These are phyloP conservation scores for Lojkania enalia DNA, from an alignment of 2,329 filamentous ascomycete species.

Conservation along the genomic window DNA sequence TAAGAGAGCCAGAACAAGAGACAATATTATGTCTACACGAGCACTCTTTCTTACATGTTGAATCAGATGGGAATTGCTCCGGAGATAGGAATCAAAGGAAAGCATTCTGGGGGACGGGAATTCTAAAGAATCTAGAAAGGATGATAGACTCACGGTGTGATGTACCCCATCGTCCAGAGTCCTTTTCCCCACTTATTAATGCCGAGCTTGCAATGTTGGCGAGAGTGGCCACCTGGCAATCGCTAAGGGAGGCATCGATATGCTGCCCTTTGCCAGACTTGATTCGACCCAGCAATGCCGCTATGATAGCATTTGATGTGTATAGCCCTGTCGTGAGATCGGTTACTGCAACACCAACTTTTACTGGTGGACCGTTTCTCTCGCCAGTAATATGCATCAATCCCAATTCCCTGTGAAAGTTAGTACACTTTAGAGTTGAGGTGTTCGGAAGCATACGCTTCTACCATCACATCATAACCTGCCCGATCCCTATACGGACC, in stretches of 20 bases:
- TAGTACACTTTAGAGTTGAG: constrained; percentile 9
- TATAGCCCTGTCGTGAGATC: constrained; percentile 95
- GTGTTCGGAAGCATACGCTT: constrained; percentile 59
- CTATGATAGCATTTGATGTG: constrained; percentile 94
- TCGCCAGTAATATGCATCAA: constrained; percentile 97
- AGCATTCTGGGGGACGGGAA: too few species aligned
- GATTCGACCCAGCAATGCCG: constrained; percentile 76
- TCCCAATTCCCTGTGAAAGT: constrained; percentile 70
- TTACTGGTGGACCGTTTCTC: constrained; percentile 87
- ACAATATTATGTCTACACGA: too few species aligned
- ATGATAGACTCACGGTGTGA: constrained; percentile 72
- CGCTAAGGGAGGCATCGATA: constrained; percentile 86
- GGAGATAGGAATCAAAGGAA: too few species aligned
- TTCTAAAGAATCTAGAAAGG: too few species aligned
- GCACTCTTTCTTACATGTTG: too few species aligned
- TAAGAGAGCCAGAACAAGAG: too few species aligned
- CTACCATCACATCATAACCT: constrained; percentile 99
- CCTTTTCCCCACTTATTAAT: constrained; percentile 82
- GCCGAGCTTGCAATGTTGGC: constrained; percentile 95
- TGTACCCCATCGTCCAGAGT: constrained; percentile 91
- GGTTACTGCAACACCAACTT: constrained; percentile 95
- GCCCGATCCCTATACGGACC: constrained; percentile 85
- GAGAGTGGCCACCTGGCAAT: constrained; percentile 92
- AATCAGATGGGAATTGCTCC: too few species aligned
- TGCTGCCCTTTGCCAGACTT: constrained; percentile 83